A percentile compares a stretch with the other conserved stretches of the same genome.
Evolutionary conservation across 306 rosid genomes (phyloP).

Genomic region (Canavalia gladiata): DNA sequence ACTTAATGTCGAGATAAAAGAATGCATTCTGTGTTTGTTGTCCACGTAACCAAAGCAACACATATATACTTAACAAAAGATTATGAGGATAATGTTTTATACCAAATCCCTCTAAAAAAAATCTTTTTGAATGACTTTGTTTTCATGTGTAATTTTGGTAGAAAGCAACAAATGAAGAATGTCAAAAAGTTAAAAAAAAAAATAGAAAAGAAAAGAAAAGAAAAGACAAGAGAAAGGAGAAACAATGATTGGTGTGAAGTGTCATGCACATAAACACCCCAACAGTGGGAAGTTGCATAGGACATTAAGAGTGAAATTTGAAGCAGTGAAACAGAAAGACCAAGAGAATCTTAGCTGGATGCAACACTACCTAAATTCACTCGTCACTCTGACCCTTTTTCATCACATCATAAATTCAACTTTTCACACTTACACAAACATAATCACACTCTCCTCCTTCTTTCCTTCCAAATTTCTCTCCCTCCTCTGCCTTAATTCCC

Average conservation of each 20-base stretch:
- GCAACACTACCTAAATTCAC: conserved; percentile 50
- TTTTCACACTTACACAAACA: conserved; percentile 32
- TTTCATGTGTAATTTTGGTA: conserved; percentile 7
- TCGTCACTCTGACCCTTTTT: conserved; percentile 2
- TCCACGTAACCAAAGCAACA: conserved; percentile 22
- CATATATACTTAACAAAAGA: not conserved
- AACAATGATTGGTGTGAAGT: conserved; percentile 43
- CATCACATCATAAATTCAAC: conserved; percentile 40
- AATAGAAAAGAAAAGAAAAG: not conserved
- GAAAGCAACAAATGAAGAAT: not conserved
- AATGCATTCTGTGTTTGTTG: not conserved
- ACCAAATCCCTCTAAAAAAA: not conserved
- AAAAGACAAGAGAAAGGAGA: conserved; percentile 32
- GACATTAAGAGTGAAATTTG: not conserved
- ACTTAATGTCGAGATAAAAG: not conserved
- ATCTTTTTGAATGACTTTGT: not conserved
- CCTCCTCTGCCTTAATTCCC: not conserved
- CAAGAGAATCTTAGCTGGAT: conserved; percentile 90
- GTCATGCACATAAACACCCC: not conserved
- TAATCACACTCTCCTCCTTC: too few relatives aligned
- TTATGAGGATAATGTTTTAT: conserved; percentile 14
- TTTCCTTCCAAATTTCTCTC: not conserved
- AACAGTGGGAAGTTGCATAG: not conserved
- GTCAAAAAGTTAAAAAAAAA: conserved; percentile 15
- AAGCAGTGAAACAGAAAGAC: conserved; percentile 7